Evolutionary conservation across 768 basidiomycete species (phyloP), one percentile per base, ranked within the genome.

Genomic region (Naganishia antarctica): DNA sequence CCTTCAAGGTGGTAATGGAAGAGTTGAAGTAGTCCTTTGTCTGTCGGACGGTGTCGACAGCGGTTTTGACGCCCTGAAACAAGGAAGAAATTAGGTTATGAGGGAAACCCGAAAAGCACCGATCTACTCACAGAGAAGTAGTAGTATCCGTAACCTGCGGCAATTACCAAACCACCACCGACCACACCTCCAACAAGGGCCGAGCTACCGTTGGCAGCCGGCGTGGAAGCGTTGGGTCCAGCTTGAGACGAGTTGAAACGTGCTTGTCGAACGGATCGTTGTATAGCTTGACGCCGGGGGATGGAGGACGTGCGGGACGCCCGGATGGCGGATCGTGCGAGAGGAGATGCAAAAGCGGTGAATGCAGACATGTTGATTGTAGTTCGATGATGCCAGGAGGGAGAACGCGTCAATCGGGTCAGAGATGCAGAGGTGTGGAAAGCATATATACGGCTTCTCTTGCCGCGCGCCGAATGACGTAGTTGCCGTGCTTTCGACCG

Each of bases 21-120:
- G 37, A 44, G 49, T 53, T 48, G 50, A 66, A 53, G 65, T 66
- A 66, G 48, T 48, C 41, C 45, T 66, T 66, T 16, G 60, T 61
- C n/a, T 21, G 11, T 3, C 37, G 48, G n/a, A 48, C 49, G 41
- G 60, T 61, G 48, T 62, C 65, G 26, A 66, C 65, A 28, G 53
- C 51, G 31, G 46, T 62, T 41, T 51, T 45, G 28, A 40, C 49
- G 34, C 65, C 65, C 64, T 65, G 29, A 7, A 25, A 49, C 26
- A 40, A 13, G 57, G n/a, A 8, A 12, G 11, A 26, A 6, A 34
- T 32, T 25, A 37, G 53, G 11, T 1, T 16, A 15, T 6, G 25
- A 3, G 18, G 26, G 25, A 5, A 16, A 23, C 7, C 44, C 25
- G 40, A 23, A 23, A 37, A 46, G 29, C n/a, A 11, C 5, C 4